Conservation (phyloP, 2,329 filamentous ascomycete genomes). For the Diplodia mutila region DNA sequence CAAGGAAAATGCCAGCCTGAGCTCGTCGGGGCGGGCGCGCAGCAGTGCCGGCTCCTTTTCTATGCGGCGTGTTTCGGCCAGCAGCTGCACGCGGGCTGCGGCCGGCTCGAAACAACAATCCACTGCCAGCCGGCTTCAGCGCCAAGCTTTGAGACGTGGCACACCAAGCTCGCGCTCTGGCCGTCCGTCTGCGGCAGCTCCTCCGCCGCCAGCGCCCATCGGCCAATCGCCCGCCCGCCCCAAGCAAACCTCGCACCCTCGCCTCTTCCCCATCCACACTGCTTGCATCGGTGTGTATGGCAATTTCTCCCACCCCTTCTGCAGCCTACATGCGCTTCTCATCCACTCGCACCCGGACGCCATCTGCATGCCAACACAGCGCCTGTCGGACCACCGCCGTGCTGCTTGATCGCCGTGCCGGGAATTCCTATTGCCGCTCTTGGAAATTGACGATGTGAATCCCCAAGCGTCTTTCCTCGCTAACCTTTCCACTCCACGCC, state of each 20-base stretch:
- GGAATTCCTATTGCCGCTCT: conserved; percentile 10
- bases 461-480: conserved; percentile 4
- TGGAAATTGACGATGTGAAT: conserved; percentile 7
- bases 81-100: neutral
- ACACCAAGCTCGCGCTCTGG: conserved; percentile 18
- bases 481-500: neutral
- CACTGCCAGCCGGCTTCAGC: conserved; percentile 14
- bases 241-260: conserved; percentile 8
- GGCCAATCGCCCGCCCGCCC: conserved; percentile 11
- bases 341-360: neutral
- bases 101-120: conserved; percentile 10
- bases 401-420: neutral
- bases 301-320: neutral
- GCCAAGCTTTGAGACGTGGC: conserved; percentile 24
- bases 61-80: neutral
- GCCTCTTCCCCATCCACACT: neutral
- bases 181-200: neutral
- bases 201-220: neutral
- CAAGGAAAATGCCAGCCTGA: conserved; percentile 1
- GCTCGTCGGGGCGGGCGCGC: neutral
- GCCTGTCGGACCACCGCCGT: neutral
- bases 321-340: neutral
- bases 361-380: neutral
- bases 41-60: conserved; percentile 6
- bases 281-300: conserved; percentile 12